Evolutionary conservation across 495 filamentous ascomycete genomes (phyloP).

Genomic region (Talaromyces stipitatus): DNA sequence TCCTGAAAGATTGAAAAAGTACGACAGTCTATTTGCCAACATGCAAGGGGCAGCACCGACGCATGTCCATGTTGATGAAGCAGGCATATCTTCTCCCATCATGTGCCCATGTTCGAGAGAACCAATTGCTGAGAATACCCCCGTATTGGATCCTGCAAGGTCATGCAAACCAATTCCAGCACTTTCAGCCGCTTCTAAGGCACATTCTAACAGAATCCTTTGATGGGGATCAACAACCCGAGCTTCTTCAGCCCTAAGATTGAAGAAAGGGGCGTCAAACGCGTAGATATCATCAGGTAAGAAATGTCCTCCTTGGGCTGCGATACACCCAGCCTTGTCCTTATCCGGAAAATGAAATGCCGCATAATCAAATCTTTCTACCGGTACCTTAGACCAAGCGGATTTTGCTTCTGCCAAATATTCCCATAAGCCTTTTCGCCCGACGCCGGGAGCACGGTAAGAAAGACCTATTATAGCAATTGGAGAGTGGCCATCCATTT

Average conservation of each 20-base stretch:
- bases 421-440: conserved; percentile 32
- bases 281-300: conserved; percentile 34
- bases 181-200: conserved; percentile 49
- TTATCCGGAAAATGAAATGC: conserved; percentile 16
- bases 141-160: neutral
- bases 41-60: conserved; percentile 34
- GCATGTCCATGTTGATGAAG: conserved; percentile 25
- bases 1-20: conserved; percentile 34
- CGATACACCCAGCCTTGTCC: conserved; percentile 4
- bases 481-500: conserved; percentile 10
- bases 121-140: neutral
- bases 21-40: conserved; percentile 38
- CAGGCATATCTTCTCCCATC: conserved; percentile 21
- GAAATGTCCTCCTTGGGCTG: conserved; percentile 18
- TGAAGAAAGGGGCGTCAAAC: conserved; percentile 48
- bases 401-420: conserved; percentile 33
- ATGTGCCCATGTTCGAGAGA: conserved; percentile 24
- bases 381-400: conserved; percentile 8
- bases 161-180: conserved; percentile 39
- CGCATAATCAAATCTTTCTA: conserved; percentile 12
- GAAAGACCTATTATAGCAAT: conserved; percentile 11
- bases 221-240: conserved; percentile 51
- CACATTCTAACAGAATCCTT: conserved; percentile 43
- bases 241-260: conserved; percentile 41
- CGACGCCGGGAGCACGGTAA: conserved; percentile 16